These are phyloP conservation scores for Diaporthe velutina DNA, from an alignment of 2,329 filamentous ascomycete genomes.

Conservation along the genomic window DNA sequence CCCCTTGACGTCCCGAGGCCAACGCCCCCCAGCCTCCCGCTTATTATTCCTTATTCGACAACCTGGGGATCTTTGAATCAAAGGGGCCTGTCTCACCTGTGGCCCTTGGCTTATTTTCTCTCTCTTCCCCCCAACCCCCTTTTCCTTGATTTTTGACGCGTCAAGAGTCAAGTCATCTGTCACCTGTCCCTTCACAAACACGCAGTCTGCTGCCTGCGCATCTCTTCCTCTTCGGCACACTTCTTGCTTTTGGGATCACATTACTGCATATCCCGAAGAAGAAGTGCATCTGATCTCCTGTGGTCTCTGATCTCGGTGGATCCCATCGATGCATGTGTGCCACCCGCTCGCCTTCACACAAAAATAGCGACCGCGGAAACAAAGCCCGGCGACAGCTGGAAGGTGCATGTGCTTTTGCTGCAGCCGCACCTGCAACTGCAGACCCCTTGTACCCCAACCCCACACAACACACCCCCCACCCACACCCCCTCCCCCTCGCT, in stretches of 20 bases:
- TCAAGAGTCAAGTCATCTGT: conserved; percentile 13
- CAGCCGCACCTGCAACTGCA: conserved; percentile 11
- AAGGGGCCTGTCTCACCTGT: conserved; percentile 30
- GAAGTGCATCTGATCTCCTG: conserved; percentile 4
- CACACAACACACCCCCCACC: conserved; percentile 16
- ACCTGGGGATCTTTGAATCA: conserved; percentile 8
- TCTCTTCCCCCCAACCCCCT: neutral
- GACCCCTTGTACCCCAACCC: conserved; percentile 25
- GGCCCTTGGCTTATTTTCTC: neutral
- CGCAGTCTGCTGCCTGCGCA: neutral
- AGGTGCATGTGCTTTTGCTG: conserved; percentile 1
- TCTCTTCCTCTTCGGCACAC: neutral
- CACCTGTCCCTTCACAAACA: conserved; percentile 9
- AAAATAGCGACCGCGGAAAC: neutral
- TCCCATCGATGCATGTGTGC: conserved; percentile 19
- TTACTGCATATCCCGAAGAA: neutral
- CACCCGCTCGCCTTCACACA: neutral
- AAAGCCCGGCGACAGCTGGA: neutral
- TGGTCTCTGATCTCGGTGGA: neutral
- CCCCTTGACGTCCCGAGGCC: conserved; percentile 21
- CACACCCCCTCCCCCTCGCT: neutral
- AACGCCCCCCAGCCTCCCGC: conserved; percentile 21
- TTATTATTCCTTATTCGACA: conserved; percentile 23
- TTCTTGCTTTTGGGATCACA: neutral
- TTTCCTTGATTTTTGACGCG: conserved; percentile 22